Evolutionary conservation across 208 protist species (phyloP).

Genomic region (Trypanosoma theileri): DNA sequence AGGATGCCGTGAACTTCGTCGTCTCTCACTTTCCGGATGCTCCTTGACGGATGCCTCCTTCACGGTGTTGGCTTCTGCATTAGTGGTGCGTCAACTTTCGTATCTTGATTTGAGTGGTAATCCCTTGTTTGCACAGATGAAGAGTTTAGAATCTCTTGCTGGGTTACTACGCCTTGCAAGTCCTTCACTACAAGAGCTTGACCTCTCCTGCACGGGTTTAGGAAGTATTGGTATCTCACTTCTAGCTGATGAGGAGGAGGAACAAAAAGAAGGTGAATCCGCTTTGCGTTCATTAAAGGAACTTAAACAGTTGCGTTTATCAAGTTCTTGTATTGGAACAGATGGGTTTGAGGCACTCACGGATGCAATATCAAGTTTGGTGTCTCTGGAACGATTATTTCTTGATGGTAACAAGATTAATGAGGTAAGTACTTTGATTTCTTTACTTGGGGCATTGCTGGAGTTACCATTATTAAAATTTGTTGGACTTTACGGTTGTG

Average conservation of each 20-base stretch:
- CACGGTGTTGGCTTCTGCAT: constrained; percentile 10
- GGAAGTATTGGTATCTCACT: constrained; percentile 66
- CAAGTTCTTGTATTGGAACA: constrained; percentile 39
- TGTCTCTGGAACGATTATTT: constrained; percentile 41
- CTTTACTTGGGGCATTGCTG: constrained; percentile 10
- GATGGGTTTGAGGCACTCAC: constrained; percentile 70
- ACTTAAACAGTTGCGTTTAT: constrained; percentile 49
- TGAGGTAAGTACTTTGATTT: background rate
- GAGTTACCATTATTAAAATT: constrained; percentile 17
- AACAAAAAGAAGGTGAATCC: constrained; percentile 13
- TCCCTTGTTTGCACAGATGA: constrained; percentile 46
- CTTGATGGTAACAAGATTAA: constrained; percentile 48
- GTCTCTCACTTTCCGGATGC: constrained; percentile 59
- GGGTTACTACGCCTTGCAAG: constrained; percentile 34
- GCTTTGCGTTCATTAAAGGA: constrained; percentile 38
- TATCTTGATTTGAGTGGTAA: constrained; percentile 62
- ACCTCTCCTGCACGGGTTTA: constrained; percentile 68
- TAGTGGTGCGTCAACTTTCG: constrained; percentile 36
- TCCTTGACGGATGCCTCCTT: constrained; percentile 46
- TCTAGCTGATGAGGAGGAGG: constrained; percentile 54
- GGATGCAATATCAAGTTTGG: constrained; percentile 36
- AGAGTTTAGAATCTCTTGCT: constrained; percentile 46
- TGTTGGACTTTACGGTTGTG: constrained; percentile 22
- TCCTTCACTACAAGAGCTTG: constrained; percentile 35
- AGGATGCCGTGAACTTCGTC: constrained; percentile 38